Conservation (phyloP, 768 basidiomycete genomes). For the Naganishia antarctica region DNA sequence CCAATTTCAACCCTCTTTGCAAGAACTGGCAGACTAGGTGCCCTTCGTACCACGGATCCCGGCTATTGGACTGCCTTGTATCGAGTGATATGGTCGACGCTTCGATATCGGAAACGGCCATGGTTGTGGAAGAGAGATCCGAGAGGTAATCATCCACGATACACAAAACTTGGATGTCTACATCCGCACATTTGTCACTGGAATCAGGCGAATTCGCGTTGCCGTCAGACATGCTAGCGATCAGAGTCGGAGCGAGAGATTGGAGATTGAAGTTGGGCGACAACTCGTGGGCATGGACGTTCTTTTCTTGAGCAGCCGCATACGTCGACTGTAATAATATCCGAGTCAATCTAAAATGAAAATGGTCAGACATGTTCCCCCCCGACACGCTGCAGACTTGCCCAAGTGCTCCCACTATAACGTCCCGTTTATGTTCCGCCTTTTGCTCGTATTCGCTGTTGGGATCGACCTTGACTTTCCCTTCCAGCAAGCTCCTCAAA, state of each 20-base stretch:
- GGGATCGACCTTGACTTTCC: slow-evolving; percentile 13
- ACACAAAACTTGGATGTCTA: slow-evolving; percentile 43
- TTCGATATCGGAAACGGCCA: slow-evolving; percentile 11
- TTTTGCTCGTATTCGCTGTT: slow-evolving; percentile 1
- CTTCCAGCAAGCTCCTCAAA: slow-evolving; percentile 16
- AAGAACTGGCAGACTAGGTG: slow-evolving; percentile 38
- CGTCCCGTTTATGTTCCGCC: slow-evolving; percentile 5
- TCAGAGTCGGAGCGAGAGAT: slow-evolving; percentile 36
- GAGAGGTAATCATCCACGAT: slow-evolving; percentile 43
- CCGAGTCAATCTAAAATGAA: not conserved
- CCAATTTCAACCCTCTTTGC: slow-evolving; percentile 31
- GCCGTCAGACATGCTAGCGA: slow-evolving; percentile 33
- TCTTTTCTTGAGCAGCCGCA: slow-evolving; percentile 1
- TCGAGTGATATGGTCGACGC: slow-evolving; percentile 22
- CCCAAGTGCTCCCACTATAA: not conserved
- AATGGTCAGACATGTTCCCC: not conserved
- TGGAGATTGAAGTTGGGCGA: slow-evolving; percentile 31
- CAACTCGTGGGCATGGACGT: not conserved
- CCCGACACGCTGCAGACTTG: not conserved
- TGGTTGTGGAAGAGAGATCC: slow-evolving; percentile 24
- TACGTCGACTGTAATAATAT: slow-evolving; percentile 17
- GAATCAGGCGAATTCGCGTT: not conserved
- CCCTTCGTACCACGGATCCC: slow-evolving; percentile 41
- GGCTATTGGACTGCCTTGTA: slow-evolving; percentile 25
- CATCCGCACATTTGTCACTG: slow-evolving; percentile 35